Conservation (phyloP, 768 basidiomycete genomes). For the Exsudoporus frostii region DNA sequence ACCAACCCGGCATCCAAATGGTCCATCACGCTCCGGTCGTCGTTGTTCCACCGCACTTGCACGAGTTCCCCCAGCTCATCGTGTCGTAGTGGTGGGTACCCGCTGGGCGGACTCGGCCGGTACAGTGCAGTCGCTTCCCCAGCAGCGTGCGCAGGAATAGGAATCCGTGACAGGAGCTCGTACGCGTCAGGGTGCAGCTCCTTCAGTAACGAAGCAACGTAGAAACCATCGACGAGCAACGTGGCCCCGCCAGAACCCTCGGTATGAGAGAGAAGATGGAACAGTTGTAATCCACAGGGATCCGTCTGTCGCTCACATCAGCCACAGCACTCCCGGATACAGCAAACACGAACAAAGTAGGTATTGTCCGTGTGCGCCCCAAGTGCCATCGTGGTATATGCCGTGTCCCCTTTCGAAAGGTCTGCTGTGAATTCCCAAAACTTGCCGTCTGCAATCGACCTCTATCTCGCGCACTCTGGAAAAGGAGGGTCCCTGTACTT, state of each 20-base stretch:
- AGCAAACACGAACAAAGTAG: slow-evolving; percentile 37
- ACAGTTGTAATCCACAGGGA: slow-evolving; percentile 92
- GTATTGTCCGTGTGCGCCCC: slow-evolving; percentile 81
- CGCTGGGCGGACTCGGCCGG: slow-evolving; percentile 50
- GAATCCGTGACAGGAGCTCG: slow-evolving; percentile 59
- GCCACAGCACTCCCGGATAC: slow-evolving; percentile 2
- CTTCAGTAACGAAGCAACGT: slow-evolving; percentile 78
- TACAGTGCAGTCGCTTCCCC: slow-evolving; percentile 66
- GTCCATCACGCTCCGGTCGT: slow-evolving; percentile 83
- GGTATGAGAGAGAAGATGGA: slow-evolving; percentile 86
- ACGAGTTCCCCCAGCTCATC: slow-evolving; percentile 57
- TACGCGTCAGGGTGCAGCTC: slow-evolving; percentile 71
- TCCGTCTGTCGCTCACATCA: slow-evolving; percentile 58
- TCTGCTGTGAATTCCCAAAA: slow-evolving; percentile 98
- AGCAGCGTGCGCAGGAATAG: slow-evolving; percentile 83
- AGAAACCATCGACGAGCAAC: slow-evolving; percentile 95
- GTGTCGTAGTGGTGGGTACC: slow-evolving; percentile 72
- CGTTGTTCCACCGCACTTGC: slow-evolving; percentile 92
- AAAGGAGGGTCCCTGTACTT: slow-evolving; percentile 6
- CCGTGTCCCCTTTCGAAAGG: slow-evolving; percentile 87
- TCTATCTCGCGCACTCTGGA: slow-evolving; percentile 26
- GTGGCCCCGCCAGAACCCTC: slow-evolving; percentile 82
- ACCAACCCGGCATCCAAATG: slow-evolving; percentile 56
- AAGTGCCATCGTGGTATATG: slow-evolving; percentile 87
- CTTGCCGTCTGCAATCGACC: slow-evolving; percentile 65